phyloP scores from a whole-genome alignment of 306 rosid species.

The Sicyos edulis region DNA sequence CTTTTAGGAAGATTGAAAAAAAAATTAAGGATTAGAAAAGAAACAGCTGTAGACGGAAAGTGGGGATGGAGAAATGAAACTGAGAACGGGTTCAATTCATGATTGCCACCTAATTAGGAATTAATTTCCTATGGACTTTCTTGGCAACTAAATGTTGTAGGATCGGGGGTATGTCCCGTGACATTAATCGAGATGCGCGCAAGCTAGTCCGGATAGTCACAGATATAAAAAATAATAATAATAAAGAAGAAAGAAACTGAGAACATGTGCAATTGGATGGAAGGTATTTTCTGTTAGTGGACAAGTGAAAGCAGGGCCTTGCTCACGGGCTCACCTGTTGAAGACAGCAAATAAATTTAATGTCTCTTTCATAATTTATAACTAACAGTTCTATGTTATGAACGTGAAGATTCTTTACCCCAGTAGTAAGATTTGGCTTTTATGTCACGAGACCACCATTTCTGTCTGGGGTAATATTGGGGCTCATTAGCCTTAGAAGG shows the following conservation, averaged over 20 bases:
- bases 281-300: slow-evolving; percentile 9
- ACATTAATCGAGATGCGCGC: too few species aligned
- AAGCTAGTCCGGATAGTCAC: too few species aligned
- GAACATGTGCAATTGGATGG: neutral
- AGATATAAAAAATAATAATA: too few species aligned
- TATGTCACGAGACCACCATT: slow-evolving; percentile 20
- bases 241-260: too few species aligned
- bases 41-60: neutral
- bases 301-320: neutral
- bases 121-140: too few species aligned
- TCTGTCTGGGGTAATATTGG: slow-evolving; percentile 6
- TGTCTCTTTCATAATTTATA: slow-evolving; percentile 18
- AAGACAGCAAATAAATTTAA: neutral
- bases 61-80: neutral
- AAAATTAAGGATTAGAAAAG: slow-evolving; percentile 7
- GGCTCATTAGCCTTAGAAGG: slow-evolving; percentile 12
- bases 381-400: neutral
- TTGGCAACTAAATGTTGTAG: too few species aligned
- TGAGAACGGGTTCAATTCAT: neutral
- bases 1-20: neutral
- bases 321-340: slow-evolving; percentile 19
- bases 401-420: slow-evolving; percentile 19
- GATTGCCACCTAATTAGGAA: too few species aligned
- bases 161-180: too few species aligned
- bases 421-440: slow-evolving; percentile 11